A percentile compares a stretch with the other conserved stretches of the same genome.
phyloP scores from a whole-genome alignment of 305 asterid genomes.

The Caryopteris hybrid region DNA sequence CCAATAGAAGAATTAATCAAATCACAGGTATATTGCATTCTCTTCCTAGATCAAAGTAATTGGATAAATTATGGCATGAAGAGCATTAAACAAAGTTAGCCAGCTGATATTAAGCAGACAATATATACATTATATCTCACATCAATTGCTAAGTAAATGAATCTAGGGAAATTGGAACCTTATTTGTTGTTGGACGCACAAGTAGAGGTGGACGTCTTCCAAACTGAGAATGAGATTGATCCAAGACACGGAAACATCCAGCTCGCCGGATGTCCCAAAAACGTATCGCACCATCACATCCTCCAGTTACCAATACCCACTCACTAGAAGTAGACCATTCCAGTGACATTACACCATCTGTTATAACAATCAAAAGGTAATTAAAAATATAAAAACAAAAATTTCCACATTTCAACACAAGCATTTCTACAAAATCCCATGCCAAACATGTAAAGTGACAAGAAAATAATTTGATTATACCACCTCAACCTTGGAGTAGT shows the following conservation, averaged over 20 bases:
- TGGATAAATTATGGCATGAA: slow-evolving; percentile 14
- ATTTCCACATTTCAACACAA: not conserved
- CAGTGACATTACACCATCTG: slow-evolving; percentile 96
- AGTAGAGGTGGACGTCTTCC: slow-evolving; percentile 83
- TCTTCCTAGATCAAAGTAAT: no score
- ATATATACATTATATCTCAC: slow-evolving; percentile 6
- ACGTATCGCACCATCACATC: slow-evolving; percentile 98
- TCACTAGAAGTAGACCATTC: slow-evolving; percentile 98
- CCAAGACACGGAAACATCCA: slow-evolving; percentile 89
- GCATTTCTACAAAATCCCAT: not conserved
- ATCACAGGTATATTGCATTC: no score
- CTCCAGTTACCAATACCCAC: slow-evolving; percentile 93
- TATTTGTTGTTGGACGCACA: slow-evolving; percentile 47
- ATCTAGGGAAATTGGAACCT: slow-evolving; percentile 39
- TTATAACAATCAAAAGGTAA: slow-evolving; percentile 22
- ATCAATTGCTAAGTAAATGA: slow-evolving; percentile 1
- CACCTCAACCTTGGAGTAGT: not conserved
- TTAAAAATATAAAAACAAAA: slow-evolving; percentile 13
- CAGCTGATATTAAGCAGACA: slow-evolving; percentile 1
- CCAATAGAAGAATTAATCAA: no score
- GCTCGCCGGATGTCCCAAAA: slow-evolving; percentile 99
- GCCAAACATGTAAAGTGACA: not conserved
- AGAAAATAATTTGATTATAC: not conserved
- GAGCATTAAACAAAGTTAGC: not conserved
- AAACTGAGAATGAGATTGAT: slow-evolving; percentile 84